These are phyloP conservation scores for Cytospora mali DNA, from an alignment of 2,329 filamentous ascomycete species.

Conservation along the genomic window DNA sequence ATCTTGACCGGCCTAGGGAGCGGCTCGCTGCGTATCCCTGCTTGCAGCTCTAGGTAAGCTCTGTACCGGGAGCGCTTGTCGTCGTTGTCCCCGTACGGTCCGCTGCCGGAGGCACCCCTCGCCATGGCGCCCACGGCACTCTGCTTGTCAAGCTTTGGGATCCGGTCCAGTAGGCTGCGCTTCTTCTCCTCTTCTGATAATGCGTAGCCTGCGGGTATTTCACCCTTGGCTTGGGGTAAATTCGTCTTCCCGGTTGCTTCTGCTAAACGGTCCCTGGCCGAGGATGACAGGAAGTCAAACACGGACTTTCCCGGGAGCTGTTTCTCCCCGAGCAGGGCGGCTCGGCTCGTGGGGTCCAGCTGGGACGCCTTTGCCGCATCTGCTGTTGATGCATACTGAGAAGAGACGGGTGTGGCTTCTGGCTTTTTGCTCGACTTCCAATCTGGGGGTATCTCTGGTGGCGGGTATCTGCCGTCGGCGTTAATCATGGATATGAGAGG, in stretches of 20 bases:
- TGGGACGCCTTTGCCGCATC: constrained; percentile 78
- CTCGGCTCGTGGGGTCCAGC: constrained; percentile 75
- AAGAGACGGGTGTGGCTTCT: constrained; percentile 35
- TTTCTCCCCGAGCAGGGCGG: constrained; percentile 78
- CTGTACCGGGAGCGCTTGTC: constrained; percentile 80
- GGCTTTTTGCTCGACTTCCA: constrained; percentile 69
- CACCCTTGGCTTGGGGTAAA: constrained; percentile 76
- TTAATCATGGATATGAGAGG: constrained; percentile 49
- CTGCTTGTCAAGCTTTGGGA: constrained; percentile 67
- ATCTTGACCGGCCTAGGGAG: constrained; percentile 33
- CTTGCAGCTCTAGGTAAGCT: constrained; percentile 76
- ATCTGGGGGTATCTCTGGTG: constrained; percentile 68
- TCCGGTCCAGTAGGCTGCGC: constrained; percentile 58
- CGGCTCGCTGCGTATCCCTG: constrained; percentile 61
- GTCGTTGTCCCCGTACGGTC: constrained; percentile 82
- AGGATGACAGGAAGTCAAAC: constrained; percentile 85
- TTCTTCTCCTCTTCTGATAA: constrained; percentile 65
- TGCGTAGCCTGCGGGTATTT: constrained; percentile 68
- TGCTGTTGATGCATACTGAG: constrained; percentile 64
- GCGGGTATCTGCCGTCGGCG: constrained; percentile 55
- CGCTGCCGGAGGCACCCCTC: constrained; percentile 66
- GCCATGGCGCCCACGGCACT: constrained; percentile 70
- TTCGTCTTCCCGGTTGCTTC: constrained; percentile 73
- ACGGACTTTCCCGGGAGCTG: constrained; percentile 88
- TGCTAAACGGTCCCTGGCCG: constrained; percentile 75